Conservation (phyloP, 129 eudicot species). For the Flaveria trinervia region DNA sequence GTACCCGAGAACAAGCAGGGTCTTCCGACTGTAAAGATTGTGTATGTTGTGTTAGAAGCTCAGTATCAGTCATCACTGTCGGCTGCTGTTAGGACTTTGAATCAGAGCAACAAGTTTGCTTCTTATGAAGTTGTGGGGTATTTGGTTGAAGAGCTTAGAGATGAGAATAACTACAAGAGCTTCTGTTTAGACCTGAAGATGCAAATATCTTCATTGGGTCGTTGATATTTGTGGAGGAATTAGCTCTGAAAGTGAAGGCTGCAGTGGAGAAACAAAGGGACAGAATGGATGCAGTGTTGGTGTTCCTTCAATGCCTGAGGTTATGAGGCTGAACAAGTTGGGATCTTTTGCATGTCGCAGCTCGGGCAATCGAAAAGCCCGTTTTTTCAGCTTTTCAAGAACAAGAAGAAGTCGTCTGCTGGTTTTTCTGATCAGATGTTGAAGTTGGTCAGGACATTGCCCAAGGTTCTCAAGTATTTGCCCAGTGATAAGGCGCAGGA, state of each 20-base stretch:
- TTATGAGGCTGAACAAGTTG: conserved; percentile 92
- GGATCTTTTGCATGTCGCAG: conserved; percentile 93
- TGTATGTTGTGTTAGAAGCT: conserved; percentile 97
- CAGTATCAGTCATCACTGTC: conserved; percentile 91
- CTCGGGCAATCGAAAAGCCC: conserved; percentile 95
- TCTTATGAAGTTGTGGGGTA: conserved; percentile 89
- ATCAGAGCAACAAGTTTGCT: conserved; percentile 54
- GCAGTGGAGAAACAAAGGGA: conserved; percentile 96
- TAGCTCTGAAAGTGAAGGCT: conserved; percentile 77
- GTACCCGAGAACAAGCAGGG: conserved; percentile 65
- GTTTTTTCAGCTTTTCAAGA: conserved; percentile 86
- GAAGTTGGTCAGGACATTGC: conserved; percentile 92
- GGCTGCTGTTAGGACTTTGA: conserved; percentile 73
- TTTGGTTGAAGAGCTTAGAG: conserved; percentile 98
- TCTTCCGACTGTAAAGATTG: conserved; percentile 82
- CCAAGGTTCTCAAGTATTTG: conserved; percentile 92
- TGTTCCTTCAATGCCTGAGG: conserved; percentile 99
- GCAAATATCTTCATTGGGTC: conserved; percentile 95
- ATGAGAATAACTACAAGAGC: conserved; percentile 62
- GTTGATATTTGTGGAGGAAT: conserved; percentile 87
- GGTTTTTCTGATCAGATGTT: conserved; percentile 98
- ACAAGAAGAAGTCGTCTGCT: conserved; percentile 70
- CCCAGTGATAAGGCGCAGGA: conserved; percentile 99
- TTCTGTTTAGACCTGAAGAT: conserved; percentile 88
- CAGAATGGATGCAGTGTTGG: conserved; percentile 94